phyloP scores from a whole-genome alignment of 2,329 filamentous ascomycete genomes.

The Onygena corvina region DNA sequence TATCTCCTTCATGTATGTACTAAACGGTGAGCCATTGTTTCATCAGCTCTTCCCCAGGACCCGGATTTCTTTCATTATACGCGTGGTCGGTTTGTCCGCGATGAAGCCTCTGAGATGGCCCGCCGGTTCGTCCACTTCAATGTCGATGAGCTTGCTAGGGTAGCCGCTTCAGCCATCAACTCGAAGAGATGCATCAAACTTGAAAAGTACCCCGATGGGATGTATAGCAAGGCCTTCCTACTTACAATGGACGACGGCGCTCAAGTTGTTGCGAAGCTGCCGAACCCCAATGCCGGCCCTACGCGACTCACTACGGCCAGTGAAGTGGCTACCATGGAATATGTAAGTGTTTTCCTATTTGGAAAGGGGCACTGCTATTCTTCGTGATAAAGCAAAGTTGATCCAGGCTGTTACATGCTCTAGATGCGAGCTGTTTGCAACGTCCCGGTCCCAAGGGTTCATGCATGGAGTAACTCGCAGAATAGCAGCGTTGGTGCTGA shows the following conservation, averaged over 20 bases:
- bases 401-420: too few relatives aligned
- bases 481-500: constrained; percentile 18
- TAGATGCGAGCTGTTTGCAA: too few relatives aligned
- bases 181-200: constrained; percentile 13
- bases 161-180: constrained; percentile 22
- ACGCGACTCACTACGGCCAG: constrained; percentile 20
- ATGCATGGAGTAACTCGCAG: constrained; percentile 9
- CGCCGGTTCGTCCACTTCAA: constrained; percentile 21
- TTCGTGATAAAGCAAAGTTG: too few relatives aligned
- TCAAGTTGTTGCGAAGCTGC: constrained; percentile 12
- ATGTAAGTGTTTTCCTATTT: constrained; percentile 11
- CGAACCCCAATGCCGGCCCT: constrained; percentile 11
- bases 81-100: constrained; percentile 9
- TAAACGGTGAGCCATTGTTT: too few relatives aligned
- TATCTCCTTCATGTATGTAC: too few relatives aligned
- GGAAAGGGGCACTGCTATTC: too few relatives aligned
- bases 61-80: constrained; percentile 10
- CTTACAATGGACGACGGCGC: constrained; percentile 15
- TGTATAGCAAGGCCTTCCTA: constrained; percentile 17
- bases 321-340: constrained; percentile 30
- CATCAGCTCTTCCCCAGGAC: too few relatives aligned
- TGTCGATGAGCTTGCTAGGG: constrained; percentile 23
- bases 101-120: constrained; percentile 6
- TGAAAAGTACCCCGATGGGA: constrained; percentile 11
- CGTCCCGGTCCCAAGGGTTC: constrained; percentile 8